Evolutionary conservation across 2,329 filamentous ascomycete species (phyloP).

Genomic region (Neoascochyta sp.): DNA sequence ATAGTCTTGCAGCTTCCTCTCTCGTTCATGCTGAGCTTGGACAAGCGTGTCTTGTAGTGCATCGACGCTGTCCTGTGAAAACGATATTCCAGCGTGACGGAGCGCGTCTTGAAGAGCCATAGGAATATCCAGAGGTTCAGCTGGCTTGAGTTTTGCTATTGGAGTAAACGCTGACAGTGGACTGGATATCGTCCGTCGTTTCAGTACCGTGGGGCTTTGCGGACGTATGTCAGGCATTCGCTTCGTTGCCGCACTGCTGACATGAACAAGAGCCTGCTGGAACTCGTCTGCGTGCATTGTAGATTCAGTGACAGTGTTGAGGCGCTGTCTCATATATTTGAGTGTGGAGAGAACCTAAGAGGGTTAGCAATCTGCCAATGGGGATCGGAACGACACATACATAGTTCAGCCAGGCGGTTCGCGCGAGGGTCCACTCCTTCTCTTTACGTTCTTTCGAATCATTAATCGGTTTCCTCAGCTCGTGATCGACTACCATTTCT

Average conservation of each 20-base stretch:
- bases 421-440: conserved; percentile 33
- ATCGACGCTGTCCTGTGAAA: conserved; percentile 27
- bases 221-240: conserved; percentile 19
- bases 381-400: conserved; percentile 17
- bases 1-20: conserved; percentile 35
- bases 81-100: conserved; percentile 30
- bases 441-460: conserved; percentile 37
- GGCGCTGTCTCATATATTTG: conserved; percentile 41
- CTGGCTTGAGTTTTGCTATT: conserved; percentile 27
- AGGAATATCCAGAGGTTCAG: conserved; percentile 27
- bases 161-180: conserved; percentile 26
- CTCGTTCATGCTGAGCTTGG: conserved; percentile 29
- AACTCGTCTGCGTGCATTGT: conserved; percentile 26
- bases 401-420: conserved; percentile 44
- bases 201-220: conserved; percentile 12
- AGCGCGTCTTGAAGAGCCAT: conserved; percentile 33
- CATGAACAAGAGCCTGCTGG: conserved; percentile 30
- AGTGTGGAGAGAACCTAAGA: conserved; percentile 38
- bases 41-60: conserved; percentile 27
- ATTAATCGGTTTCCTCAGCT: conserved; percentile 61
- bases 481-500: conserved; percentile 67
- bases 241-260: conserved; percentile 23
- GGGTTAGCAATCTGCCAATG: conserved; percentile 6
- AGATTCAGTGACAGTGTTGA: conserved; percentile 24
- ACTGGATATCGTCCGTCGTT: conserved; percentile 22